Base-by-base conservation (phyloP, 2,329 filamentous ascomycete species). In the Pseudopyricularia javanii region DNA sequence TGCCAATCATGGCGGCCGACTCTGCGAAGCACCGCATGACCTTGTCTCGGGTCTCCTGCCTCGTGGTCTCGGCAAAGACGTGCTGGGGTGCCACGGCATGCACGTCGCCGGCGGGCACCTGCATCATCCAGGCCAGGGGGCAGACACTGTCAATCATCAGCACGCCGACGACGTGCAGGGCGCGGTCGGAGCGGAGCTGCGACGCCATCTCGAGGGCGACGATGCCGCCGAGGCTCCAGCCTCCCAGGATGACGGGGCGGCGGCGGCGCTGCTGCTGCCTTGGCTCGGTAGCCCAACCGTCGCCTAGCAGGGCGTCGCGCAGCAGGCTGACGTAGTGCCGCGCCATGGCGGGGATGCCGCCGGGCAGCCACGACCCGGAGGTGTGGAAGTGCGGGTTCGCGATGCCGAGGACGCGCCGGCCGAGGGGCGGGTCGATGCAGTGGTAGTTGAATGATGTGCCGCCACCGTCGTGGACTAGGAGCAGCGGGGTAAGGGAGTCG, bases 401-500 rank as follows among this genome's bases (percentile, higher is more conserved):
- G 53, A 83, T 76, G 51, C 72, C 79, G 56, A 75, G 79, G 35
- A 79, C 63, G 17, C 68, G 63, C 5, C 79, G 75, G 33, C 65
- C 63, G 22, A 82, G 66, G 1, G 68, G 59, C 35, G 37, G 28
- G 17, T 72, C 69, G 4, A 83, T 68, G 56, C 73, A 75, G 63
- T 78, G 71, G 61, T 82, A 82, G 57, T 70, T 72, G 59, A 78
- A 80, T 2, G 72, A 74, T 2, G 79, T 82, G 60, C 79, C 79
- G 57, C 79, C 78, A 57, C 79, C 79, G 56, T 83, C 79, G 63
- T 83, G 79, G 37, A 82, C 66, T 45, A 83, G 70, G 54, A 83
- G 66, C 48, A 80, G 65, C 2, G 79, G 78, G n/a, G 68, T 67
- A 24, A 60, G 55, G 22, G 51, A 50, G 32, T 56, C 56, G 12